A percentile compares a stretch with the other conserved stretches of the same genome.
These are phyloP conservation scores for Dalbergia cultrata DNA, from an alignment of 306 rosid genomes.

Conservation along the genomic window DNA sequence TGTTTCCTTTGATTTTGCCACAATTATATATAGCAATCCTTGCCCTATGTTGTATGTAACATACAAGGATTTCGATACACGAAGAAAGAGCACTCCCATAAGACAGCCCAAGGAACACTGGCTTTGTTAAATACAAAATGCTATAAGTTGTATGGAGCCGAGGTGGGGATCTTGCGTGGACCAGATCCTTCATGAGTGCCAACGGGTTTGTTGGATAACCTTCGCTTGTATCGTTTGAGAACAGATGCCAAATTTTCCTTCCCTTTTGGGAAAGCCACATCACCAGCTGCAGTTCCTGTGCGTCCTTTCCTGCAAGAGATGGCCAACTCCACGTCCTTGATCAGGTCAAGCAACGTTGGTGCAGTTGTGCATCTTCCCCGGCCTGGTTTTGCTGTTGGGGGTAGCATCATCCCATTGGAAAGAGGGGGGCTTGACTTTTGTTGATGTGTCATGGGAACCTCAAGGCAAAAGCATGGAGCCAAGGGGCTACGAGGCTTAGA, in stretches of 20 bases:
- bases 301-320: conserved; percentile 87
- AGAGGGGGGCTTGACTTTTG: conserved; percentile 75
- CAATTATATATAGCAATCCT: conserved; percentile 58
- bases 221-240: conserved; percentile 91
- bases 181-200: conserved; percentile 58
- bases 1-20: conserved; percentile 53
- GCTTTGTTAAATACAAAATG: conserved; percentile 38
- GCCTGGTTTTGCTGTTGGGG: conserved; percentile 83
- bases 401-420: conserved; percentile 85
- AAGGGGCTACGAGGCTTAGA: conserved; percentile 77
- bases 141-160: conserved; percentile 61
- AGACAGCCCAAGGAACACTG: conserved; percentile 47
- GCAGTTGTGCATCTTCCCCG: conserved; percentile 86
- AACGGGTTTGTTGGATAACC: conserved; percentile 70
- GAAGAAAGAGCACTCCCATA: conserved; percentile 32
- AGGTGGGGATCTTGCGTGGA: conserved; percentile 61
- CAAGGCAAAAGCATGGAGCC: conserved; percentile 92
- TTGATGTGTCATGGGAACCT: conserved; percentile 65
- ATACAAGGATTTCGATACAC: conserved; percentile 57
- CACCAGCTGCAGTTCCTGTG: conserved; percentile 95
- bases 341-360: conserved; percentile 62
- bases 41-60: conserved; percentile 55
- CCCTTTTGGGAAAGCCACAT: conserved; percentile 96
- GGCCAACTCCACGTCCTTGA: conserved; percentile 89
- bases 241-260: conserved; percentile 90